phyloP scores from a whole-genome alignment of 1,284 basidiomycete species.

The Fomitopsis palustris region DNA sequence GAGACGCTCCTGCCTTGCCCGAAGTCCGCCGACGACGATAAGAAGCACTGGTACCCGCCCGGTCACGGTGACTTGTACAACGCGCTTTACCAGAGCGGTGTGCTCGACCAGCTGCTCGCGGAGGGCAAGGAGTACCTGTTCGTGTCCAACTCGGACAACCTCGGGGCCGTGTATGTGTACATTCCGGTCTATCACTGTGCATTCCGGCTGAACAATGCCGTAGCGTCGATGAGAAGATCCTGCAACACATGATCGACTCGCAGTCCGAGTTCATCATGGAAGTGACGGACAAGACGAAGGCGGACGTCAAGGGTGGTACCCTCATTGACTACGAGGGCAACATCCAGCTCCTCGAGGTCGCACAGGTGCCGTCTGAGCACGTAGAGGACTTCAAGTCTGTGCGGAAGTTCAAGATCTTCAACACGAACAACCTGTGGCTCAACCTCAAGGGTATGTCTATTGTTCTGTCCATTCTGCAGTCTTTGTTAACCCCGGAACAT shows the following conservation, averaged over 20 bases:
- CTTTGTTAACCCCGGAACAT: slow-evolving; percentile 1
- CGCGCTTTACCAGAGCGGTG: slow-evolving; percentile 90
- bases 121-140: slow-evolving; percentile 99
- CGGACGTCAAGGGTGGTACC: slow-evolving; percentile 99
- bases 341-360: slow-evolving; percentile 95
- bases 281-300: slow-evolving; percentile 99
- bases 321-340: slow-evolving; percentile 96
- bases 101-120: slow-evolving; percentile 91
- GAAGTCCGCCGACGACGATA: slow-evolving; percentile 84
- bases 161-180: slow-evolving; percentile 84
- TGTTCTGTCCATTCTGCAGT: slow-evolving; percentile 36
- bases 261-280: slow-evolving; percentile 96
- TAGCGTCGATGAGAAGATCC: slow-evolving; percentile 73
- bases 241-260: slow-evolving; percentile 89
- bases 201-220: not conserved
- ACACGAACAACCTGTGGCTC: slow-evolving; percentile 97
- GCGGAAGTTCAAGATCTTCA: slow-evolving; percentile 73
- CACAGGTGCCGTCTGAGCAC: slow-evolving; percentile 97
- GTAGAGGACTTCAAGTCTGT: slow-evolving; percentile 95
- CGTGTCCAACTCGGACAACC: slow-evolving; percentile 98
- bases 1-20: slow-evolving; percentile 92
- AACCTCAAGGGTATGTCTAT: slow-evolving; percentile 65
- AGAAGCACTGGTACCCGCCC: slow-evolving; percentile 98
- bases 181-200: not conserved
- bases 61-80: slow-evolving; percentile 99